These are phyloP conservation scores for Circinella umbellata DNA, from an alignment of 371 early-diverging fungal genomes.

Conservation along the genomic window DNA sequence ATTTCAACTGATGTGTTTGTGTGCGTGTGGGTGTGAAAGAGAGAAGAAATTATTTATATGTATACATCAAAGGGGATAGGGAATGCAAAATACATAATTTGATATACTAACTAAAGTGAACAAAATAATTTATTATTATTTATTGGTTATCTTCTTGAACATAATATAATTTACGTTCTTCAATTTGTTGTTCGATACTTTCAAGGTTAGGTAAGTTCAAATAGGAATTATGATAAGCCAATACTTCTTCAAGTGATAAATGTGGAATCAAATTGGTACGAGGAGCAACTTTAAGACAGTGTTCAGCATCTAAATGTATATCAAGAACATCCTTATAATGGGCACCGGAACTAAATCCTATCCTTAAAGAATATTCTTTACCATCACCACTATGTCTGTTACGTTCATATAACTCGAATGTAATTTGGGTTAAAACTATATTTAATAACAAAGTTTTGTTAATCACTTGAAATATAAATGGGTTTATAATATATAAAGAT, in stretches of 20 bases:
- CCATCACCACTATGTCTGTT: constrained; percentile 57
- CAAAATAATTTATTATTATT: not conserved
- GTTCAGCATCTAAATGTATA: constrained; percentile 84
- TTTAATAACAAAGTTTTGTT: not conserved
- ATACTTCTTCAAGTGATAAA: constrained; percentile 47
- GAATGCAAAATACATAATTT: no score
- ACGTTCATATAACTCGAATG: constrained; percentile 95
- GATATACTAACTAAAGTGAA: no score
- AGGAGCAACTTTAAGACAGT: constrained; percentile 86
- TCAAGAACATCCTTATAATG: constrained; percentile 91
- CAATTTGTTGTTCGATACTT: constrained; percentile 50
- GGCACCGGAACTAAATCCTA: constrained; percentile 93
- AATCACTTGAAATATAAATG: no score
- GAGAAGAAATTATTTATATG: no score
- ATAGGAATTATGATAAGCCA: constrained; percentile 46
- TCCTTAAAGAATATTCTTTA: constrained; percentile 86
- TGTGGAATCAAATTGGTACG: constrained; percentile 57
- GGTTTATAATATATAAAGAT: not conserved
- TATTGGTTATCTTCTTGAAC: constrained; percentile 56
- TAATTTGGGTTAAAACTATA: constrained; percentile 91
- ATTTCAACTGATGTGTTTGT: no score
- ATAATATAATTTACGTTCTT: constrained; percentile 50
- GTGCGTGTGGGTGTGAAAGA: no score
- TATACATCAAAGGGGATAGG: no score
- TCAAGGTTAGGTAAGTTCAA: constrained; percentile 51